Evolutionary conservation across 192 early-diverging fungal genomes (phyloP), one percentile per base, ranked within the genome.

Genomic region (Coemansia sp.): DNA sequence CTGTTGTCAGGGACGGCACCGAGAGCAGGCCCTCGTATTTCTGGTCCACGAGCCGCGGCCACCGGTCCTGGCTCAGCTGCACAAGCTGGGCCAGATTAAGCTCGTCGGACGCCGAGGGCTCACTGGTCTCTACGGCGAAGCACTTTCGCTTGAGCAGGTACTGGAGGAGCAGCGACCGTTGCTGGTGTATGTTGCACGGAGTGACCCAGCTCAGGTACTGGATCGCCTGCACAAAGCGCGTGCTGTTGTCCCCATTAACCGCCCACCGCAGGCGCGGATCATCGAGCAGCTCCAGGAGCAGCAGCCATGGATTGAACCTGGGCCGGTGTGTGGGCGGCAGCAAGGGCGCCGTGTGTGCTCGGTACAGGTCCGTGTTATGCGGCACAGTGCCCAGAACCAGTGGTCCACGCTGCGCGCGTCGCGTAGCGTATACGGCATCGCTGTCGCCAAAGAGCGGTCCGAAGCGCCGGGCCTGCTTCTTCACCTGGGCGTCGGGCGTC

Each of bases 271-370:
- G 41, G 3, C 67, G 56, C 10, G 61, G 43, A 31, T 64, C 61
- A 18, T 72, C 61, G 18, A 64, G 34, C 20, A 64, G 31, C 45
- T 71, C 67, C 8, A 71, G 47, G 20, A 64, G n/a, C 25, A 71
- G 36, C 22, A 51, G 35, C 67, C 67, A 71, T 3, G 67, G 67
- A n/a, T 71, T 71, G 38, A 71, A 64, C 19, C 18, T 23, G 10
- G 51, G 19, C 4, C 47, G 32, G 1, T 21, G 43, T n/a, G n/a
- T n/a, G 11, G 52, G 33, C 3, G 38, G 25, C 3, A 48, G 26
- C 17, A 48, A 47, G 56, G 51, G 62, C 2, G 34, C 38, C 2
- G 13, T 42, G 19, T 51, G 26, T 13, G 56, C 60, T 3, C 9
- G 20, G 55, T 64, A n/a, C 29, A 71, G 33, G 3, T 60, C 44